Evolutionary conservation across 768 basidiomycete species (phyloP).

Genomic region (Mycena vulgaris): DNA sequence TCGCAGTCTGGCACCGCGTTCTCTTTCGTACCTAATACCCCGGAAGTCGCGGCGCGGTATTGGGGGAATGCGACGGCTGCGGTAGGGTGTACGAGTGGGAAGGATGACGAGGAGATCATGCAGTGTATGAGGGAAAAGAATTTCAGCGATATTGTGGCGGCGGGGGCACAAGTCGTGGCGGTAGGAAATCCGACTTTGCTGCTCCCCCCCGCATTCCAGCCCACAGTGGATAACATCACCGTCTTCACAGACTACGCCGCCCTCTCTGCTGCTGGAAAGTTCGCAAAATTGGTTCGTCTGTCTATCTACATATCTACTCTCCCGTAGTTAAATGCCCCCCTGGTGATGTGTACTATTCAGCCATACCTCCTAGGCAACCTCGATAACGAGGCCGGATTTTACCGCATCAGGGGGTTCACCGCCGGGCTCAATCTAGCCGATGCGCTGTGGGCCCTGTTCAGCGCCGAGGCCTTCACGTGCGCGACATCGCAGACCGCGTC

Average conservation of each 20-base stretch:
- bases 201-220: constrained; percentile 20
- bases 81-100: constrained; percentile 20
- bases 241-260: constrained; percentile 24
- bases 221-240: constrained; percentile 24
- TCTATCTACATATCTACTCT: too few species aligned
- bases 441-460: too few species aligned
- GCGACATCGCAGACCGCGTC: constrained; percentile 1
- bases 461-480: too few species aligned
- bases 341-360: background rate
- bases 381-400: constrained; percentile 25
- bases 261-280: constrained; percentile 20
- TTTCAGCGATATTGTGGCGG: constrained; percentile 25
- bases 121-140: constrained; percentile 25
- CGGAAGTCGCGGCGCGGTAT: constrained; percentile 18
- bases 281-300: constrained; percentile 25
- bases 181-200: constrained; percentile 16
- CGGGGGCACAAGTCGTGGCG: constrained; percentile 19
- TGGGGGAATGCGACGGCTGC: constrained; percentile 14
- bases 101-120: constrained; percentile 12
- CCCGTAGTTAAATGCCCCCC: too few species aligned
- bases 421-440: constrained; percentile 19
- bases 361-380: constrained; percentile 26
- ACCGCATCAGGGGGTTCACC: constrained; percentile 20
- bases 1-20: constrained; percentile 24
- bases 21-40: constrained; percentile 20